Conservation (phyloP, 768 basidiomycete genomes). For the Wakefieldia striispora region DNA sequence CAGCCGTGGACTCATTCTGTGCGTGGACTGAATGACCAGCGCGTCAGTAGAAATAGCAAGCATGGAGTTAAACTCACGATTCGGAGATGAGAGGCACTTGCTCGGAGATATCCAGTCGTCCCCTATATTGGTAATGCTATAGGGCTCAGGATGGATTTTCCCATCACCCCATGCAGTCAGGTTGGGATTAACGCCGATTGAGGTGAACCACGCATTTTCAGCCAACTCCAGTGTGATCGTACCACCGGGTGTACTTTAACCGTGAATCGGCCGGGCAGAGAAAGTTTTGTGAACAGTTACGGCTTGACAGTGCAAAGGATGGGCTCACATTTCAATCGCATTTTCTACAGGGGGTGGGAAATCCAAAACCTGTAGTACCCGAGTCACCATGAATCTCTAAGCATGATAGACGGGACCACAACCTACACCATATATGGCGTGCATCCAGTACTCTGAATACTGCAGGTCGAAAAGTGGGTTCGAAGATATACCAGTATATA, state of each 20-base stretch:
- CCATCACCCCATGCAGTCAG: no score
- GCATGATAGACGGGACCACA: background rate
- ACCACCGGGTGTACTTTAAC: conserved; percentile 2
- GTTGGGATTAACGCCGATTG: background rate
- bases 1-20: conserved; percentile 4
- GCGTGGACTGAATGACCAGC: conserved; percentile 10
- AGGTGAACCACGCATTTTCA: conserved; percentile 1
- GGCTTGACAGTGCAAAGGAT: background rate
- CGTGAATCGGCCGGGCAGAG: background rate
- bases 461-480: background rate
- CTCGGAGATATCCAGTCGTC: no score
- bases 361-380: background rate
- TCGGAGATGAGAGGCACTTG: conserved; percentile 4
- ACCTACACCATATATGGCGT: background rate
- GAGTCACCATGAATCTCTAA: background rate
- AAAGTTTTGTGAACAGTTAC: background rate
- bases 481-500: no score
- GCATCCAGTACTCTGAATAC: background rate
- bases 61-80: conserved; percentile 8
- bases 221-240: conserved; percentile 2
- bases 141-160: background rate
- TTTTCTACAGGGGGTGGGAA: background rate
- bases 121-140: background rate
- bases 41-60: background rate
- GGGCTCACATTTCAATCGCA: conserved; percentile 10